Conservation (phyloP, 1,139 yeast genomes). For the Geotrichum cucujoidarum region DNA sequence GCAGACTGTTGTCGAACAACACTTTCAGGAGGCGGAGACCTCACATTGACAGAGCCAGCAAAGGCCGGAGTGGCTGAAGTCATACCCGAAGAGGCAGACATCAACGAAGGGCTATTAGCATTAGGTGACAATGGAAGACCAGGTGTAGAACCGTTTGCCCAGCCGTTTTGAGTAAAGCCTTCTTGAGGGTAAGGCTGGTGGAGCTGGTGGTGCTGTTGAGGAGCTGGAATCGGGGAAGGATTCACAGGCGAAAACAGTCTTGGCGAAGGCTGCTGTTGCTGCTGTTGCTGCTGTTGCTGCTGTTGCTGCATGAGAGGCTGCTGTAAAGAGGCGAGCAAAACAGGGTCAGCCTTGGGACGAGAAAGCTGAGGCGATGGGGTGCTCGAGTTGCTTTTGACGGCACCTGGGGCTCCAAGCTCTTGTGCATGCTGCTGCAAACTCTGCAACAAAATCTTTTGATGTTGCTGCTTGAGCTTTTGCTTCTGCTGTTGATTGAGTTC, state of each 20-base stretch:
- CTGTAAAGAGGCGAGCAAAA: constrained; percentile 12
- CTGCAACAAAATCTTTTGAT: constrained; percentile 23
- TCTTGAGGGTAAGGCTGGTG: constrained; percentile 11
- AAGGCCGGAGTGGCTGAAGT: neutral
- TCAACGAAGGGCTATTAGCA: no score
- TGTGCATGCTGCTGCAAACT: constrained; percentile 22
- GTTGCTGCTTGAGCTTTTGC: constrained; percentile 20
- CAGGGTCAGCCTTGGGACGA: constrained; percentile 17
- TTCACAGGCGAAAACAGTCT: constrained; percentile 8
- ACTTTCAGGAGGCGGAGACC: constrained; percentile 12
- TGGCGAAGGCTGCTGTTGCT: constrained; percentile 16
- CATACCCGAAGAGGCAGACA: constrained; percentile 2
- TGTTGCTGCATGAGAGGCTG: constrained; percentile 9
- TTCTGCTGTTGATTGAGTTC: constrained; percentile 14
- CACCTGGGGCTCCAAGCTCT: constrained; percentile 14
- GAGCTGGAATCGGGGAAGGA: neutral
- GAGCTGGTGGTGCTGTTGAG: constrained; percentile 6
- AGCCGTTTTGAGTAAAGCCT: constrained; percentile 1
- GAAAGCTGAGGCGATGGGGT: constrained; percentile 12
- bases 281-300: no score
- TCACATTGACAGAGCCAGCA: neutral
- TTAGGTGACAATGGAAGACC: neutral
- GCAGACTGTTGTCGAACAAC: constrained; percentile 5
- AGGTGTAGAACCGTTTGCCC: no score
- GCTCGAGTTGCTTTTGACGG: constrained; percentile 9